Base-by-base conservation (phyloP, 345 rosid genomes). In the Populus deltoides region DNA sequence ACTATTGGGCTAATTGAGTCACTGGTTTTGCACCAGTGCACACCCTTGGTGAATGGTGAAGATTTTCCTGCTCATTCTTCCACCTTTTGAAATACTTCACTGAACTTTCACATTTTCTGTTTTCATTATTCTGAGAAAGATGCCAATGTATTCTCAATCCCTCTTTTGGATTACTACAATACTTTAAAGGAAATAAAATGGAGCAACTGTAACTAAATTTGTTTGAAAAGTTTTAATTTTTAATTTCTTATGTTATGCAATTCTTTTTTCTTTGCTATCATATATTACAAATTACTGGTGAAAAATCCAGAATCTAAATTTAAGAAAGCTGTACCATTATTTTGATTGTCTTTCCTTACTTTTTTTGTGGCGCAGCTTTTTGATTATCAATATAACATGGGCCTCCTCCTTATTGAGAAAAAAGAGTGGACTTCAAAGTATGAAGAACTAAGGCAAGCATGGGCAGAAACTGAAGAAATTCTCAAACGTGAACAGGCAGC, bases 311-410 rank as follows among this genome's bases (percentile, higher is more conserved):
- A 71, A 33, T 43, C 31, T 31, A 31, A 43, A 27, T 63, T 17
- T 41, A 36, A 8, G 59, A 62, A 62, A 38, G 22, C 53, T 4
- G 24, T 16, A 29, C 36, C 24, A 61, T 75, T 39, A 29, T 8
- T 29, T 31, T 33, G n/a, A 49, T 67, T 11, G 29, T 35, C 7
- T 24, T 59, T 67, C 47, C 47, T 10, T 41, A 41, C 12, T 68
- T 7, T 33, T 75, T 77, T 38, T 57, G 15, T n/a, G 39, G 69
- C 25, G 10, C 84, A 93, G 99, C 85, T 95, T 70, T 87, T 76
- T 87, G 93, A 92, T 80, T 93, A 95, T 81, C 99, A 95, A 75
- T 89, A 95, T 78, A 91, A 83, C 63, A 93, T 95, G 97, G 98
- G 99, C 72, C 90, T 95, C 63, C 88, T 95, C 63, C 92, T 93